These are phyloP conservation scores for Penicillium sp. DNA, from an alignment of 2,329 filamentous ascomycete genomes.

Conservation along the genomic window DNA sequence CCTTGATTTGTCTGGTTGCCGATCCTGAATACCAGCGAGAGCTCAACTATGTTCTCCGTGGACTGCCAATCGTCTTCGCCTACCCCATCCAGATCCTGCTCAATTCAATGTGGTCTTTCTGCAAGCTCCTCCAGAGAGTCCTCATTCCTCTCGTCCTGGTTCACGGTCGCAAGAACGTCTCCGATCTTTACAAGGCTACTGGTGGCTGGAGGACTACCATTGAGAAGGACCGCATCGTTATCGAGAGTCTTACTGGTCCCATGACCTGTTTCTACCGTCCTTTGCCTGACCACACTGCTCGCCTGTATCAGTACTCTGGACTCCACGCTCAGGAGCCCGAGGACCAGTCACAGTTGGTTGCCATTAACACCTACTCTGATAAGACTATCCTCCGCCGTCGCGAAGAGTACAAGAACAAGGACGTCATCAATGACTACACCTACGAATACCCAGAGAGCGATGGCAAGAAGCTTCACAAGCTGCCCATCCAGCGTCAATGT, in stretches of 20 bases:
- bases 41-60: background rate
- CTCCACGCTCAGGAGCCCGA: background rate
- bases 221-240: constrained; percentile 4
- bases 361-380: constrained; percentile 2
- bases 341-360: background rate
- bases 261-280: constrained; percentile 2
- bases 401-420: constrained; percentile 3
- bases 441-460: background rate
- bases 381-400: background rate
- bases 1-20: background rate
- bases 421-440: constrained; percentile 1
- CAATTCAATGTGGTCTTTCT: background rate
- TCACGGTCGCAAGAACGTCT: constrained; percentile 1
- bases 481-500: constrained; percentile 5
- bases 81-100: background rate
- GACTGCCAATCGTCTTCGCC: background rate
- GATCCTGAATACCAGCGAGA: constrained; percentile 4
- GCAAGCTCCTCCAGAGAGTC: background rate
- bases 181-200: constrained; percentile 1
- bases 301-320: constrained; percentile 2
- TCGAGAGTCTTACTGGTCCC: background rate
- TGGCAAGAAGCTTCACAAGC: constrained; percentile 1
- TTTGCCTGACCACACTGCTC: background rate
- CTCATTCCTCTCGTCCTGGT: constrained; percentile 1
- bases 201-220: constrained; percentile 3